These are phyloP conservation scores for Pichia phayaonensis DNA, from an alignment of 805 yeast species.

Conservation along the genomic window DNA sequence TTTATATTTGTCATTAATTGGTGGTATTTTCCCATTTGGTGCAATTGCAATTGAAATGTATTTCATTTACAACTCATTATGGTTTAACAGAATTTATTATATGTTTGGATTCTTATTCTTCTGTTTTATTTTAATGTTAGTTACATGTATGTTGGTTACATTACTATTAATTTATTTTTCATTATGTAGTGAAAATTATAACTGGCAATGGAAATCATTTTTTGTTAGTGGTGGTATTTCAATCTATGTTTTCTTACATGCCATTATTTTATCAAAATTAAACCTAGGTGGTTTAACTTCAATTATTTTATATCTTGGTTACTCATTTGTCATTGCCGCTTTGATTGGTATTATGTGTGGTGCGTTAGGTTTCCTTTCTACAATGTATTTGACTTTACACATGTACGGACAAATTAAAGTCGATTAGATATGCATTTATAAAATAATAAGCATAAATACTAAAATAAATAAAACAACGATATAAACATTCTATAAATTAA, in stretches of 20 bases:
- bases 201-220: conserved; percentile 95
- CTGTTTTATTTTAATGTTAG: conserved; percentile 73
- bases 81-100: conserved; percentile 91
- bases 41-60: conserved; percentile 92
- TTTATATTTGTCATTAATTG: conserved; percentile 56
- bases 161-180: conserved; percentile 75
- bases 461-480: too few species aligned
- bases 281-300: conserved; percentile 69
- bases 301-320: conserved; percentile 73
- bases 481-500: too few species aligned
- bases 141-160: conserved; percentile 77
- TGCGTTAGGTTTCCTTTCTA: conserved; percentile 72
- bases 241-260: conserved; percentile 74
- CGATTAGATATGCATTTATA: conserved; percentile 32
- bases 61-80: conserved; percentile 81
- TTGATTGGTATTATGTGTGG: conserved; percentile 81
- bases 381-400: conserved; percentile 63
- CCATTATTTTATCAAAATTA: conserved; percentile 65
- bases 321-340: conserved; percentile 63
- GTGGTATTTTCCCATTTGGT: conserved; percentile 93
- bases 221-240: conserved; percentile 87
- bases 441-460: not conserved
- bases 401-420: conserved; percentile 84
- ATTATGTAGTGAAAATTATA: conserved; percentile 84
- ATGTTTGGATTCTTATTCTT: conserved; percentile 96